These are phyloP conservation scores for Vicia faba DNA, from an alignment of 306 rosid species.

Conservation along the genomic window DNA sequence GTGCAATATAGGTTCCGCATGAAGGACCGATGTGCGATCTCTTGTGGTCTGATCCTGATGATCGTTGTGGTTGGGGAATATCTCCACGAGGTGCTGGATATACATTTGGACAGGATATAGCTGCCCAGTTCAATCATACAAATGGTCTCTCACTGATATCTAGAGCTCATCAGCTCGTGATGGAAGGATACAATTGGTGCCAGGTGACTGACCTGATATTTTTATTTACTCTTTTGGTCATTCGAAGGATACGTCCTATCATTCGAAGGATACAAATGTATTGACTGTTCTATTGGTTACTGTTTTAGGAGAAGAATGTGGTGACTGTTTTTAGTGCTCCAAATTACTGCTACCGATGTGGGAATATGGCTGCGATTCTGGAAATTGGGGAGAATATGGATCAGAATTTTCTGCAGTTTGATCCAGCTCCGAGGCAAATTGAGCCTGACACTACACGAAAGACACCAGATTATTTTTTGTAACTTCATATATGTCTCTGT, in stretches of 20 bases:
- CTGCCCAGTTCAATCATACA: conserved; percentile 89
- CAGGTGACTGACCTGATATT: conserved; percentile 61
- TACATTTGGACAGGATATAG: conserved; percentile 98
- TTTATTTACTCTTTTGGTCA: background rate
- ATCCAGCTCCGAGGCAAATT: conserved; percentile 97
- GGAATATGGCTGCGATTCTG: conserved; percentile 98
- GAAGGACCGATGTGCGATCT: conserved; percentile 99
- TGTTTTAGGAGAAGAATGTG: conserved; percentile 87
- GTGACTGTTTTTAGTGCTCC: conserved; percentile 99
- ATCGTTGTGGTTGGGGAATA: conserved; percentile 99
- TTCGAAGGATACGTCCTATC: background rate
- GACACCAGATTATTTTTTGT: conserved; percentile 99
- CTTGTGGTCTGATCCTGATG: conserved; percentile 99
- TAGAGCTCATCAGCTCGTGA: conserved; percentile 98
- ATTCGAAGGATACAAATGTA: background rate
- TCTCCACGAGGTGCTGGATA: conserved; percentile 99
- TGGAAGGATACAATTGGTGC: conserved; percentile 99
- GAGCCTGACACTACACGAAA: conserved; percentile 97
- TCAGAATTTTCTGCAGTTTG: conserved; percentile 98
- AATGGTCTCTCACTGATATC: conserved; percentile 94
- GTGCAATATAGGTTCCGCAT: conserved; percentile 78
- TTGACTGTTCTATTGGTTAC: conserved; percentile 37
- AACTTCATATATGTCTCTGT: conserved; percentile 53
- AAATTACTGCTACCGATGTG: conserved; percentile 94
- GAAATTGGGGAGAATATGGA: conserved; percentile 98